These are phyloP conservation scores for Dioszegia crocea DNA, from an alignment of 768 basidiomycete genomes.

Conservation along the genomic window DNA sequence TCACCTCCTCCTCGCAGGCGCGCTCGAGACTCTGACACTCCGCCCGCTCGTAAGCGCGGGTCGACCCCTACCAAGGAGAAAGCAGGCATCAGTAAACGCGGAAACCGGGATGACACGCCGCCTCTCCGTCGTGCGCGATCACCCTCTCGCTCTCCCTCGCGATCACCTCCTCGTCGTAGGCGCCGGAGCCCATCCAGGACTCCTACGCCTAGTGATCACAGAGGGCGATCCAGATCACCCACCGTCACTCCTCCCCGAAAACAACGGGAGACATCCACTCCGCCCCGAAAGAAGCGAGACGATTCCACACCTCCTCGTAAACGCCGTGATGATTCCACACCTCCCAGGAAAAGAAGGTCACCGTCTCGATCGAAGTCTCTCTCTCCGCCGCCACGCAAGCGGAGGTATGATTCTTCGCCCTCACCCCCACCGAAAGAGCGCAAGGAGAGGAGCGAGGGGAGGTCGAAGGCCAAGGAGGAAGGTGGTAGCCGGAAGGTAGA, in stretches of 20 bases:
- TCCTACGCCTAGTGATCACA: conserved; percentile 14
- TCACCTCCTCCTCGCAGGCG: conserved; percentile 16
- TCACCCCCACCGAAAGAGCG: conserved; percentile 4
- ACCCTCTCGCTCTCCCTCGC: background rate
- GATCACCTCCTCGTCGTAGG: conserved; percentile 1
- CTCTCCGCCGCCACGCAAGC: conserved; percentile 6
- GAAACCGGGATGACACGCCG: conserved; percentile 20
- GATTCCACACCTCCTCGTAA: conserved; percentile 8
- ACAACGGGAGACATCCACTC: conserved; percentile 5
- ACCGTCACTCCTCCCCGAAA: conserved; percentile 23
- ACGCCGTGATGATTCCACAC: background rate
- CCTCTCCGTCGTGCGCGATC: conserved; percentile 10
- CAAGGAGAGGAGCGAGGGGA: conserved; percentile 11
- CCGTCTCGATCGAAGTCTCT: background rate
- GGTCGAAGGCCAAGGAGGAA: conserved; percentile 12
- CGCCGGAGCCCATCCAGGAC: conserved; percentile 21
- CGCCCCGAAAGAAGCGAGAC: conserved; percentile 11
- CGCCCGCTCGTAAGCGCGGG: conserved; percentile 4
- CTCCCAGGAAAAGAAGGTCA: conserved; percentile 1
- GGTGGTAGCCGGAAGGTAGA: background rate
- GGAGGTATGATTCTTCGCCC: conserved; percentile 3
- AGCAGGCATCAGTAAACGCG: background rate
- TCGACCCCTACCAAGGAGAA: background rate
- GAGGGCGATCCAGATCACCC: conserved; percentile 11
- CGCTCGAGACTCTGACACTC: background rate